Conservation (phyloP, 2,329 filamentous ascomycete genomes). For the Setomelanomma holmii region DNA sequence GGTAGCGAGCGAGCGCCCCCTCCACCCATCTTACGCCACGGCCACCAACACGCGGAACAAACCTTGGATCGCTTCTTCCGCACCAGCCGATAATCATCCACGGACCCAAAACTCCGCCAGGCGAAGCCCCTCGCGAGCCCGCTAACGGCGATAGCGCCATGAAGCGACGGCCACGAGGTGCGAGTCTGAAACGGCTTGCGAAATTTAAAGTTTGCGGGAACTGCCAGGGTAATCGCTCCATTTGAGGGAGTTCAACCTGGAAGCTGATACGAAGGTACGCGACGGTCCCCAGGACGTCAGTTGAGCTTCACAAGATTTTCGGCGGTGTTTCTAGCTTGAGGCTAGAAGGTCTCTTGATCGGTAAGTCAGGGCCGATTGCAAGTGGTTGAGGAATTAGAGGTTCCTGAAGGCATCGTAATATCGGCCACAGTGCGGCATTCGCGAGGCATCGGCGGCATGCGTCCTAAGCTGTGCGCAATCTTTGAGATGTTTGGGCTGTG, state of each 20-base stretch:
- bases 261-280: not conserved
- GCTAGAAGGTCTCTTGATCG: not conserved
- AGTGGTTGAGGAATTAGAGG: not conserved
- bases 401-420: not conserved
- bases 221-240: slow-evolving; percentile 10
- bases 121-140: slow-evolving; percentile 1
- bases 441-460: slow-evolving; percentile 7
- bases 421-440: not conserved
- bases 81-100: slow-evolving; percentile 15
- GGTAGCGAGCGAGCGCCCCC: slow-evolving; percentile 1
- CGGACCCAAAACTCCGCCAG: slow-evolving; percentile 17
- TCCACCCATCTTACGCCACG: not conserved
- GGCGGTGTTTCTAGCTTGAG: slow-evolving; percentile 24
- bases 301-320: slow-evolving; percentile 10
- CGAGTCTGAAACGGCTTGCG: slow-evolving; percentile 27
- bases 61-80: slow-evolving; percentile 16
- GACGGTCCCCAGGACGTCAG: not conserved
- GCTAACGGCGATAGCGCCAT: slow-evolving; percentile 12
- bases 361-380: not conserved
- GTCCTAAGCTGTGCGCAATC: not conserved
- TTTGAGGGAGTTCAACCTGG: not conserved
- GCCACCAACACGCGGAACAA: slow-evolving; percentile 4
- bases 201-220: slow-evolving; percentile 32
- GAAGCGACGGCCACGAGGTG: slow-evolving; percentile 13
- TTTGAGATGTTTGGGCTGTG: too few relatives aligned